phyloP scores from a whole-genome alignment of 805 yeast genomes.

The Wickerhamiella sorbophila region DNA sequence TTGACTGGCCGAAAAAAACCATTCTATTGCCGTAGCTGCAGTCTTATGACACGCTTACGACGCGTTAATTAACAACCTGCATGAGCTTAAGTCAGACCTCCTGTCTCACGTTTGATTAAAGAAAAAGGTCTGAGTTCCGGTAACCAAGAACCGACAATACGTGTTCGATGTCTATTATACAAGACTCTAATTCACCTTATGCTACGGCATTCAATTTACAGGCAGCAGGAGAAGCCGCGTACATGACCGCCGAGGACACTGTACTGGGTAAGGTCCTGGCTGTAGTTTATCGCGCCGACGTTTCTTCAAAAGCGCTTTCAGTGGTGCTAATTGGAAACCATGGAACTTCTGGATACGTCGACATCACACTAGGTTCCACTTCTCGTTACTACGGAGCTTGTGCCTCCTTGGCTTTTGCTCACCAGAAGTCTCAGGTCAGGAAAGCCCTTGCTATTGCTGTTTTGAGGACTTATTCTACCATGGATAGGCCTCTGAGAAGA shows the following conservation, averaged over 20 bases:
- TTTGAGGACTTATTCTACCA: constrained; percentile 48
- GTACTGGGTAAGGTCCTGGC: constrained; percentile 24
- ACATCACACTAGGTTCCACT: constrained; percentile 40
- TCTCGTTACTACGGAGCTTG: constrained; percentile 73
- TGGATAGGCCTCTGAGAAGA: constrained; percentile 27
- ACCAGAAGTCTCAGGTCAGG: constrained; percentile 45
- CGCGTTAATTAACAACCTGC: background rate
- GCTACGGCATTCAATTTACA: constrained; percentile 18
- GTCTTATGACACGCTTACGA: background rate
- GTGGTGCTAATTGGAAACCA: constrained; percentile 28
- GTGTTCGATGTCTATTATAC: background rate
- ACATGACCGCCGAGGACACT: constrained; percentile 25
- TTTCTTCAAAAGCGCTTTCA: constrained; percentile 17
- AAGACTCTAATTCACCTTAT: constrained; percentile 25
- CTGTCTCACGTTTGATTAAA: too few relatives aligned
- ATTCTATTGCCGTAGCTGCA: background rate
- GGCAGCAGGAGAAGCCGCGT: constrained; percentile 23
- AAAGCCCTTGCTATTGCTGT: constrained; percentile 63
- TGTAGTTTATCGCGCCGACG: constrained; percentile 21
- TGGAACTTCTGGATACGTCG: constrained; percentile 48
- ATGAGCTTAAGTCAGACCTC: background rate
- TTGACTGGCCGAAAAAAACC: too few relatives aligned
- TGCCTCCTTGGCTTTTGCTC: constrained; percentile 41
- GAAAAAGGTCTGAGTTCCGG: too few relatives aligned
- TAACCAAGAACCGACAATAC: background rate